Evolutionary conservation across 2,329 filamentous ascomycete genomes (phyloP).

Genomic region (Calycina herbarum): DNA sequence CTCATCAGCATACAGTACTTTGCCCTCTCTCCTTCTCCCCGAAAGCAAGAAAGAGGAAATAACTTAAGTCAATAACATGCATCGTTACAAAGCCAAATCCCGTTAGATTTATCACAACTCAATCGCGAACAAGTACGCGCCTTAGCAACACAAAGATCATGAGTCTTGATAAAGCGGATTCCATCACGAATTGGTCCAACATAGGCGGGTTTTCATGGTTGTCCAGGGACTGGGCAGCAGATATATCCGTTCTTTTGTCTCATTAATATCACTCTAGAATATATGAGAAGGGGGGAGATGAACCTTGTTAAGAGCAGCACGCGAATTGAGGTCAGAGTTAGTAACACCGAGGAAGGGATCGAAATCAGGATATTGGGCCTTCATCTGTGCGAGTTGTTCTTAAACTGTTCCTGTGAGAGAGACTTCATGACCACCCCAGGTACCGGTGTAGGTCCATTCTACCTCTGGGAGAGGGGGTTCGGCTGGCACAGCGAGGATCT

Average conservation of each 20-base stretch:
- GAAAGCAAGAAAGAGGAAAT: too few relatives aligned
- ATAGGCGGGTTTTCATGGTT: neutral
- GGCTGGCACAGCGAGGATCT: neutral
- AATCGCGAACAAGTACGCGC: neutral
- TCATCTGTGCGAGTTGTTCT: neutral
- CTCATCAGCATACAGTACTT: too few relatives aligned
- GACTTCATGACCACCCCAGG: neutral
- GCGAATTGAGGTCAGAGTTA: neutral
- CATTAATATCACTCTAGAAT: too few relatives aligned
- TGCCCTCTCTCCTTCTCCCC: too few relatives aligned
- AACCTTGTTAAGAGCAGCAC: neutral
- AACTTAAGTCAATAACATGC: too few relatives aligned
- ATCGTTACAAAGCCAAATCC: neutral
- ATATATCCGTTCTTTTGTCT: neutral
- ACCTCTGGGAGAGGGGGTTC: neutral
- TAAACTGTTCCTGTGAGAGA: neutral
- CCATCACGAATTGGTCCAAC: neutral
- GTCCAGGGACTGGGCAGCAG: neutral
- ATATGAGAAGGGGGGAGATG: too few relatives aligned
- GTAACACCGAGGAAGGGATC: neutral
- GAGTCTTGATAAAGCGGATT: neutral
- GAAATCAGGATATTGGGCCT: neutral
- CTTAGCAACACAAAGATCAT: neutral
- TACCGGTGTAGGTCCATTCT: neutral
- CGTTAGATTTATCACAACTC: neutral